These are phyloP conservation scores for Kwoniella shandongensis DNA, from an alignment of 768 basidiomycete genomes.

Conservation along the genomic window DNA sequence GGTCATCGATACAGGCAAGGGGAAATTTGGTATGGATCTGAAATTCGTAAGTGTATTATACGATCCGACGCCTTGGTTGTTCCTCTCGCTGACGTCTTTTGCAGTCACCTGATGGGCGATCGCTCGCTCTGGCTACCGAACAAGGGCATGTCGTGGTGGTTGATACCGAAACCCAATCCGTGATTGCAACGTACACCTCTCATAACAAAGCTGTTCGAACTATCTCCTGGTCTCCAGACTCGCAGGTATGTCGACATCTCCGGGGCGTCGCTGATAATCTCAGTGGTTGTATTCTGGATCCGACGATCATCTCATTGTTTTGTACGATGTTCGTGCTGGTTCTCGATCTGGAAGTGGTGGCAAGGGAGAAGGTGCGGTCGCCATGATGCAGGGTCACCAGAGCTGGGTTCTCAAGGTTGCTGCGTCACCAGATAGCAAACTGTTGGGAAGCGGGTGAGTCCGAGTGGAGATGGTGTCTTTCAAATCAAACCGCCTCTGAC, in stretches of 20 bases:
- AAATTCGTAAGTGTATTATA: constrained; percentile 59
- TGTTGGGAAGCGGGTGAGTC: constrained; percentile 79
- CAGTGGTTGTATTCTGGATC: constrained; percentile 86
- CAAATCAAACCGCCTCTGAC: not conserved
- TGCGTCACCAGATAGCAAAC: constrained; percentile 75
- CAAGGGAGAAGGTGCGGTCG: constrained; percentile 72
- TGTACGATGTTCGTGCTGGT: constrained; percentile 76
- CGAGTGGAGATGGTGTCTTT: no score
- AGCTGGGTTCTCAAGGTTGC: constrained; percentile 87
- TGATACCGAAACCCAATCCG: constrained; percentile 68
- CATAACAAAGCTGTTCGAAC: constrained; percentile 89
- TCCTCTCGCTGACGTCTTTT: no score
- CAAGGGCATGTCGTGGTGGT: constrained; percentile 85
- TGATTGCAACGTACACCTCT: constrained; percentile 72
- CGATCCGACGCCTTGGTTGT: no score
- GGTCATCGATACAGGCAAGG: constrained; percentile 50
- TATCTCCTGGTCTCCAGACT: constrained; percentile 84
- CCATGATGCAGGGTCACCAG: constrained; percentile 80
- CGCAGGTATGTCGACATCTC: constrained; percentile 60
- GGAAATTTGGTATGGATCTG: constrained; percentile 53
- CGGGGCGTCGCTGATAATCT: not conserved
- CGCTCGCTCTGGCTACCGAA: constrained; percentile 78
- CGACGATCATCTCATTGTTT: constrained; percentile 84
- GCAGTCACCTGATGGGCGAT: constrained; percentile 84
- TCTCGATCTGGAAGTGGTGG: constrained; percentile 59